These are phyloP conservation scores for Ascochyta clinopodiicola DNA, from an alignment of 2,329 filamentous ascomycete species.

Conservation along the genomic window DNA sequence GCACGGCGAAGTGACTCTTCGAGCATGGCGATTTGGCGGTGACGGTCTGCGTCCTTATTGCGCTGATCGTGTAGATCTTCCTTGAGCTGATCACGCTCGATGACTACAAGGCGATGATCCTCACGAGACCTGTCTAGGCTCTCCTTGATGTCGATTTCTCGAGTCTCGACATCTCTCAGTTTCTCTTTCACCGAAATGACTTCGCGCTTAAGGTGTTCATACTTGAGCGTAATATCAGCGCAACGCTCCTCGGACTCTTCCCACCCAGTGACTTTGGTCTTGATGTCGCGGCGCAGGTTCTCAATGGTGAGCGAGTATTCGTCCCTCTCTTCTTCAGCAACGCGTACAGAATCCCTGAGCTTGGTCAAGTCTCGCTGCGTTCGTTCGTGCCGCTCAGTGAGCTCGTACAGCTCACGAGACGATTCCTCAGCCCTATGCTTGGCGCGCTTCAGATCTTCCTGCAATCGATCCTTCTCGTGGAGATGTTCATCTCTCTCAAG, in stretches of 20 bases:
- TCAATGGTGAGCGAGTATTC: slow-evolving; percentile 29
- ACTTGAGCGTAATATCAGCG: slow-evolving; percentile 28
- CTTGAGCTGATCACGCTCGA: slow-evolving; percentile 33
- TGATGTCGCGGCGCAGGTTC: slow-evolving; percentile 31
- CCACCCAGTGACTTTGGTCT: slow-evolving; percentile 25
- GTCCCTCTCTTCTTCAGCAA: slow-evolving; percentile 30
- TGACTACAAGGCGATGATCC: slow-evolving; percentile 27
- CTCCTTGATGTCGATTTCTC: slow-evolving; percentile 27
- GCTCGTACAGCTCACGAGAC: slow-evolving; percentile 29
- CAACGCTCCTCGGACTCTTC: slow-evolving; percentile 32
- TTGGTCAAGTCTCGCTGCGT: slow-evolving; percentile 30
- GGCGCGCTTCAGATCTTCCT: slow-evolving; percentile 31
- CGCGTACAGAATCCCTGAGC: slow-evolving; percentile 29
- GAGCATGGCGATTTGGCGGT: slow-evolving; percentile 24
- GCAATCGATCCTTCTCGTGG: slow-evolving; percentile 33
- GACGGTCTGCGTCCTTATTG: slow-evolving; percentile 23
- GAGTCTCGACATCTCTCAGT: slow-evolving; percentile 24
- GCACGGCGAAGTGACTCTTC: slow-evolving; percentile 32
- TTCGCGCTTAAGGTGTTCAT: slow-evolving; percentile 34
- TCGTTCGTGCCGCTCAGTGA: slow-evolving; percentile 32
- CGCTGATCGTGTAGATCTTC: slow-evolving; percentile 31
- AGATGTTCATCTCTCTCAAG: slow-evolving; percentile 32
- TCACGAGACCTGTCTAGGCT: slow-evolving; percentile 26
- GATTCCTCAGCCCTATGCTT: slow-evolving; percentile 28
- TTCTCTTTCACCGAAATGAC: slow-evolving; percentile 35